These are phyloP conservation scores for Aspergillus ochraceus DNA, from an alignment of 2,329 filamentous ascomycete species.

Conservation along the genomic window DNA sequence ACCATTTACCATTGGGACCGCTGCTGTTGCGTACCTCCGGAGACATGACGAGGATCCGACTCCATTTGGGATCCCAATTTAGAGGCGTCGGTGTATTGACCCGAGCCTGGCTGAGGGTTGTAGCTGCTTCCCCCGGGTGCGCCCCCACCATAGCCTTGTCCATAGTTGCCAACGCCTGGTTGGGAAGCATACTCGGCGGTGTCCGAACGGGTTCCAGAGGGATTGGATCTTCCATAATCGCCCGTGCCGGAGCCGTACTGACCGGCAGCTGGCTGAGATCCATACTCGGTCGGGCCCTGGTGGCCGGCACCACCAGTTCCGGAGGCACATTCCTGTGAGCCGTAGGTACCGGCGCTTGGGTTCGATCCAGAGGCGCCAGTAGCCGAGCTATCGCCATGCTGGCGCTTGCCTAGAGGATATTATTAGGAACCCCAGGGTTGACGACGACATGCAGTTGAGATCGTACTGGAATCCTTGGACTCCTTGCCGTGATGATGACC, in stretches of 20 bases:
- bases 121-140: slow-evolving; percentile 16
- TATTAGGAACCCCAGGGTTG: neutral
- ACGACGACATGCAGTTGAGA: neutral
- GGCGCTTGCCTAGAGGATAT: neutral
- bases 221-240: neutral
- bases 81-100: slow-evolving; percentile 4
- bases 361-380: slow-evolving; percentile 45
- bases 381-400: neutral
- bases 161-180: neutral
- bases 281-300: slow-evolving; percentile 23
- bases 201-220: too few species aligned
- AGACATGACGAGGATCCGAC: slow-evolving; percentile 5
- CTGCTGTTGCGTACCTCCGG: slow-evolving; percentile 10
- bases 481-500: slow-evolving; percentile 26
- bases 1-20: slow-evolving; percentile 13
- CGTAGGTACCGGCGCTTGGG: slow-evolving; percentile 11
- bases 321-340: slow-evolving; percentile 19
- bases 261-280: slow-evolving; percentile 28
- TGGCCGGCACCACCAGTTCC: neutral
- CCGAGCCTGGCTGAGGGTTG: neutral
- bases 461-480: slow-evolving; percentile 15
- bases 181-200: slow-evolving; percentile 3
- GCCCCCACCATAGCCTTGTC: slow-evolving; percentile 10
- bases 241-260: slow-evolving; percentile 7
- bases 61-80: slow-evolving; percentile 14